Conservation (phyloP, 2,329 filamentous ascomycete genomes). For the Phialophora macrospora region DNA sequence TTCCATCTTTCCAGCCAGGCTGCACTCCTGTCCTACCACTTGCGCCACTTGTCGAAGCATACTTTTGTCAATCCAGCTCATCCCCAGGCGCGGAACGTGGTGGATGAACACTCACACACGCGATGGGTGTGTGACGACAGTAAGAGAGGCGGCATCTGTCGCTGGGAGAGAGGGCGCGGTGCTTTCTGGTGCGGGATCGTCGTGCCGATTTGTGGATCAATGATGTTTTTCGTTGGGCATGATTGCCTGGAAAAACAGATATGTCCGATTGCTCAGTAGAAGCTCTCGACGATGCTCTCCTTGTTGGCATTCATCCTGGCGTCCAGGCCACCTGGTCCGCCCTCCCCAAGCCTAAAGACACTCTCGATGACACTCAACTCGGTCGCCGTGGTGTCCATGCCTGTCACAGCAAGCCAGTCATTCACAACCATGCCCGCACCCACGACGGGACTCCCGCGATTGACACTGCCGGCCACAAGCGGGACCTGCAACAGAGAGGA, state of each 20-base stretch:
- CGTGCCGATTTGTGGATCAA: neutral
- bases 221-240: neutral
- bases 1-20: neutral
- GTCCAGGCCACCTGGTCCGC: constrained; percentile 67
- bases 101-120: neutral
- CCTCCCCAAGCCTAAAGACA: constrained; percentile 93
- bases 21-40: neutral
- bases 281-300: constrained; percentile 98
- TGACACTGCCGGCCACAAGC: constrained; percentile 90
- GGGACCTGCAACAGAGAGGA: constrained; percentile 92
- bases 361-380: constrained; percentile 96
- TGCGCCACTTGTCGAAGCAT: neutral
- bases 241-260: neutral
- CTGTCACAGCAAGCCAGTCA: constrained; percentile 95
- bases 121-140: neutral
- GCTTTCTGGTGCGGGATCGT: neutral
- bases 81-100: no score
- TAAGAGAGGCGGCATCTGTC: neutral
- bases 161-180: neutral
- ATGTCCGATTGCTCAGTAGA: constrained; percentile 68
- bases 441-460: constrained; percentile 91
- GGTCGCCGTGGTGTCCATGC: constrained; percentile 93
- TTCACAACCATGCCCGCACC: constrained; percentile 96
- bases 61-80: neutral
- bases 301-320: constrained; percentile 75